Evolutionary conservation across 2,329 filamentous ascomycete genomes (phyloP).

Genomic region (Helotiales sp.): DNA sequence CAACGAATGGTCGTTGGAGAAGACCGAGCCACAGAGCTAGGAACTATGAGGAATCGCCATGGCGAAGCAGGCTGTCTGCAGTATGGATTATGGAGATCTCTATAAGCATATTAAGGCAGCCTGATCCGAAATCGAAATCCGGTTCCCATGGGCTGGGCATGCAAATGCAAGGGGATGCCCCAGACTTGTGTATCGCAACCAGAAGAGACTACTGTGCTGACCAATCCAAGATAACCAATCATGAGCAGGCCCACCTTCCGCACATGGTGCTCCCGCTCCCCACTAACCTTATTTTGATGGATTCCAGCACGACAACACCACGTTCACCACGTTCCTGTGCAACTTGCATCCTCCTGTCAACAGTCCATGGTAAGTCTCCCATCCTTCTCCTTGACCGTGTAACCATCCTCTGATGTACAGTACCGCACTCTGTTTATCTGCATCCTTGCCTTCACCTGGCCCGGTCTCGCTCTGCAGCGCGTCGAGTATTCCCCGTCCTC

Average conservation of each 20-base stretch:
- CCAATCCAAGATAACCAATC: background rate
- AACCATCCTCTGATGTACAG: background rate
- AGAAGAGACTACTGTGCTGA: slow-evolving; percentile 6
- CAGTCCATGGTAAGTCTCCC: background rate
- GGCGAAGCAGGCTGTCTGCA: background rate
- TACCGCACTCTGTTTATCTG: background rate
- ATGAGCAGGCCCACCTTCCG: background rate
- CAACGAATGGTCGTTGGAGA: background rate
- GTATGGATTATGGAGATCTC: background rate
- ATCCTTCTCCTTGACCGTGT: too few species aligned
- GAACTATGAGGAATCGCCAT: background rate
- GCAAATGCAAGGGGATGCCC: background rate
- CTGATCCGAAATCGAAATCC: slow-evolving; percentile 1
- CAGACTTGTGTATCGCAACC: too few species aligned
- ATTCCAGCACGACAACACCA: background rate
- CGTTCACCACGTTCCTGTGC: background rate
- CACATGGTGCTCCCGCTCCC: background rate
- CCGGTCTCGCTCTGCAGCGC: background rate
- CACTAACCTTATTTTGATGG: slow-evolving; percentile 11
- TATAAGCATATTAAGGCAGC: slow-evolving; percentile 6
- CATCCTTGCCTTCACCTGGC: background rate
- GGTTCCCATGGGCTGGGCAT: background rate
- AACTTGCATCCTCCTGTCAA: background rate
- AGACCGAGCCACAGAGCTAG: too few species aligned
- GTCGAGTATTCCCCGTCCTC: background rate